Percentiles rank a stretch among this genome's conserved stretches.
These are phyloP conservation scores for Ophidiomyces ophidiicola DNA, from an alignment of 2,329 filamentous ascomycete species.

Conservation along the genomic window DNA sequence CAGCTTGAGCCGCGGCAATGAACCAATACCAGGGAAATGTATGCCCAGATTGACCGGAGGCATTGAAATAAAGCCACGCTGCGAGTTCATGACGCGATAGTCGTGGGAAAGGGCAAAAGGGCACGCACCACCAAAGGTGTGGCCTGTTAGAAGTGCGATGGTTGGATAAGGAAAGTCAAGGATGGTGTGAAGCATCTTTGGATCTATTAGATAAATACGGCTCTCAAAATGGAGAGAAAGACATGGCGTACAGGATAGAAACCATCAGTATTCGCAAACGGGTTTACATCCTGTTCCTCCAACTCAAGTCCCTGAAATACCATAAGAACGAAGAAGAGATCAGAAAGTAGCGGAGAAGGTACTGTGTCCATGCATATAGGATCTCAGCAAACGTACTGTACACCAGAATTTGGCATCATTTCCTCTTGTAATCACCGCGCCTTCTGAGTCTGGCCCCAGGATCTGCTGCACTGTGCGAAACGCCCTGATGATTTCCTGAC, in stretches of 20 bases:
- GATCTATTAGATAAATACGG: conserved; percentile 8
- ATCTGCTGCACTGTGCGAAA: conserved; percentile 37
- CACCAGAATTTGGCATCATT: conserved; percentile 40
- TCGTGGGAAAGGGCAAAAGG: conserved; percentile 39
- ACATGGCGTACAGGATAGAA: conserved; percentile 43
- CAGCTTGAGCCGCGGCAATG: conserved; percentile 42
- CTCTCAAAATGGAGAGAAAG: neutral
- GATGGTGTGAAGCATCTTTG: conserved; percentile 35
- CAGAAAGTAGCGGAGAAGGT: neutral
- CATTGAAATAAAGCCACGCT: conserved; percentile 39
- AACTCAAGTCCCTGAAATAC: conserved; percentile 32
- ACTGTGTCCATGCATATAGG: neutral
- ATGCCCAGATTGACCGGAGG: conserved; percentile 45
- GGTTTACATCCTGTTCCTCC: conserved; percentile 37
- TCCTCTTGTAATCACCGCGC: conserved; percentile 43
- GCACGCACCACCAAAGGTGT: conserved; percentile 40
- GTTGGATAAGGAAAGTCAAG: conserved; percentile 41
- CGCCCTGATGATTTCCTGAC: conserved; percentile 42
- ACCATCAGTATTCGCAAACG: conserved; percentile 45
- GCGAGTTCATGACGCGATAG: conserved; percentile 38
- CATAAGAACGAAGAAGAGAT: neutral
- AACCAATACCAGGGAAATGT: conserved; percentile 45
- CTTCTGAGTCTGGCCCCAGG: conserved; percentile 38
- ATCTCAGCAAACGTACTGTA: conserved; percentile 23
- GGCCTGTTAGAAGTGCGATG: conserved; percentile 37